Base-by-base conservation (phyloP, 352 stramenopile species). In the Globisporangium yorkense region DNA sequence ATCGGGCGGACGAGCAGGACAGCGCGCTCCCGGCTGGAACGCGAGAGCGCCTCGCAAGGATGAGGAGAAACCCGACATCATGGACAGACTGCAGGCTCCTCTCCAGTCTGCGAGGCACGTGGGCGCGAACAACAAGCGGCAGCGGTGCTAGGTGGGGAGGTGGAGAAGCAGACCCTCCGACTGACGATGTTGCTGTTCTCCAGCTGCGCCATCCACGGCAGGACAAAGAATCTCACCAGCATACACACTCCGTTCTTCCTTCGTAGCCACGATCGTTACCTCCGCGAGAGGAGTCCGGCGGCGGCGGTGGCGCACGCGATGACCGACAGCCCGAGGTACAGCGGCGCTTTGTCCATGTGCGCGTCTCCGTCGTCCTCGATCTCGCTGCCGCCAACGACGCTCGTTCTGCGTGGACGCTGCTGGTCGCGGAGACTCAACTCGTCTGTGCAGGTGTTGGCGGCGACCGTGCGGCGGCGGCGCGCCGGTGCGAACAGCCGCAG, bases 261-360 rank as follows among this genome's bases (percentile, higher is more conserved):
- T 29, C 8, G 27, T 39, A 13, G 8, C 12, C 10, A 18, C 5
- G 6, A 37, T 10, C 24, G 57, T 77, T 72, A 80, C 33, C 74
- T 60, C 16, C 74, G 74, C n/a, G 67, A 67, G 7, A 76, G 54
- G 24, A 84, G 59, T 16, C 72, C 59, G 3, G 71, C 74, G 3
- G 71, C 74, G 5, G 72, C 72, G 0, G 70, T 82, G 29, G 72
- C 74, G 20, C 74, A 84, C 2, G 70, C 74, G 12, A 84, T 69
- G 41, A 84, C 67, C 3, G 74, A 80, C n/a, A 84, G 57, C 40
- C 74, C 72, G 31, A 84, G 57, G 57, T 75, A 74, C 20, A 82
- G 50, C 1, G 69, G 67, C 3, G 74, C 74, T 12, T 66, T 73
- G 37, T 44, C 35, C 18, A 35, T 49, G 44, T 27, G 44, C 21